Percentiles rank a stretch among this genome's conserved stretches.
These are phyloP conservation scores for Alnus rubra DNA, from an alignment of 306 rosid genomes.

Conservation along the genomic window DNA sequence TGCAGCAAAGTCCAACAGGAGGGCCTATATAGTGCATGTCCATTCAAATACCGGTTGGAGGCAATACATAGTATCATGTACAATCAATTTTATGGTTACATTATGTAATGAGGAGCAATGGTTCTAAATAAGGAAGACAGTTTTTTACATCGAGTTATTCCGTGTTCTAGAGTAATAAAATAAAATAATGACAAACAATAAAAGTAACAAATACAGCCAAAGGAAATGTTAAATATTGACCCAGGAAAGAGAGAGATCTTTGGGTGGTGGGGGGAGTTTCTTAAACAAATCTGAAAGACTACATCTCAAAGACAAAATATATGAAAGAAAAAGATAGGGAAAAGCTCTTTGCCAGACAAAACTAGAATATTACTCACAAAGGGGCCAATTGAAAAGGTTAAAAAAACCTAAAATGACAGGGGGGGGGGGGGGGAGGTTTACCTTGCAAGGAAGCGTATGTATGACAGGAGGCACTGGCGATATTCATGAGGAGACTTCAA, in stretches of 20 bases:
- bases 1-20: neutral
- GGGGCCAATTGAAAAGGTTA: conserved; percentile 1
- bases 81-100: neutral
- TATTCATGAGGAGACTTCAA: conserved; percentile 89
- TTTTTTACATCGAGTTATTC: too few species aligned
- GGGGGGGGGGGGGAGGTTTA: conserved; percentile 19
- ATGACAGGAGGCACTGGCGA: conserved; percentile 85
- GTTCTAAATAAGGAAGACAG: too few species aligned
- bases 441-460: conserved; percentile 93
- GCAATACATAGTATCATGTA: neutral
- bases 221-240: neutral
- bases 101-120: neutral
- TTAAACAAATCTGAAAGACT: neutral
- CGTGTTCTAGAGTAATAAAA: too few species aligned
- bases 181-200: too few species aligned
- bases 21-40: neutral
- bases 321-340: neutral
- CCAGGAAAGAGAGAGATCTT: neutral
- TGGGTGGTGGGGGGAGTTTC: neutral
- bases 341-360: neutral
- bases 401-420: neutral
- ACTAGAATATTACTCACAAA: neutral
- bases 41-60: neutral
- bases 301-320: neutral
- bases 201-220: neutral